A percentile compares a stretch with the other conserved stretches of the same genome.
Evolutionary conservation across 257 asterid genomes (phyloP).

Genomic region (Salvia splendens): DNA sequence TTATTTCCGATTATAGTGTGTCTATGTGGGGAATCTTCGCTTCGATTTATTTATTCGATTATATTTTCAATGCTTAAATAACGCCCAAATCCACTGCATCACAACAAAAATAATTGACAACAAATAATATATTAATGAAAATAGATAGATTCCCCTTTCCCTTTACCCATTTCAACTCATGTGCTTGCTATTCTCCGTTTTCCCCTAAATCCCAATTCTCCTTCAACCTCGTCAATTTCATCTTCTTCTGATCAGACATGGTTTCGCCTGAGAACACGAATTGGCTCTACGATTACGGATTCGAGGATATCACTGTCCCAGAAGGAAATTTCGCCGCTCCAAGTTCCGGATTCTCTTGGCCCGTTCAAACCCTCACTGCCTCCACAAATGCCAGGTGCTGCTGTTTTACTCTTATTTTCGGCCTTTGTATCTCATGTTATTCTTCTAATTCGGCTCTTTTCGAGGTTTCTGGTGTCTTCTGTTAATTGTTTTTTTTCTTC

Average conservation of each 20-base stretch:
- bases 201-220: slow-evolving; percentile 2
- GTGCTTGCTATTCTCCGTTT: slow-evolving; percentile 10
- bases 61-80: slow-evolving; percentile 3
- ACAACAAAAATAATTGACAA: slow-evolving; percentile 22
- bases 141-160: slow-evolving; percentile 24
- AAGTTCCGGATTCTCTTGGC: slow-evolving; percentile 70
- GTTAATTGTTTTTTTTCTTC: background rate
- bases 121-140: slow-evolving; percentile 6
- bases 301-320: slow-evolving; percentile 65
- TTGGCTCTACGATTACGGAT: slow-evolving; percentile 87
- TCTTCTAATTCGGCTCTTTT: slow-evolving; percentile 32
- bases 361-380: slow-evolving; percentile 60
- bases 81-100: slow-evolving; percentile 37
- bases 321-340: slow-evolving; percentile 54
- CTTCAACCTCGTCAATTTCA: slow-evolving; percentile 10
- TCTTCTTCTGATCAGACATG: slow-evolving; percentile 62
- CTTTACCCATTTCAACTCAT: slow-evolving; percentile 27
- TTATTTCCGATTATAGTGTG: slow-evolving; percentile 39
- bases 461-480: slow-evolving; percentile 7
- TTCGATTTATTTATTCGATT: background rate
- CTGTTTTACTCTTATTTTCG: slow-evolving; percentile 10
- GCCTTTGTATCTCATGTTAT: slow-evolving; percentile 3
- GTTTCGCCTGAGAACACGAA: slow-evolving; percentile 81
- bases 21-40: slow-evolving; percentile 31
- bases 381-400: slow-evolving; percentile 60